Conservation (phyloP, 1,284 basidiomycete genomes). For the Cryptococcus sp. region DNA sequence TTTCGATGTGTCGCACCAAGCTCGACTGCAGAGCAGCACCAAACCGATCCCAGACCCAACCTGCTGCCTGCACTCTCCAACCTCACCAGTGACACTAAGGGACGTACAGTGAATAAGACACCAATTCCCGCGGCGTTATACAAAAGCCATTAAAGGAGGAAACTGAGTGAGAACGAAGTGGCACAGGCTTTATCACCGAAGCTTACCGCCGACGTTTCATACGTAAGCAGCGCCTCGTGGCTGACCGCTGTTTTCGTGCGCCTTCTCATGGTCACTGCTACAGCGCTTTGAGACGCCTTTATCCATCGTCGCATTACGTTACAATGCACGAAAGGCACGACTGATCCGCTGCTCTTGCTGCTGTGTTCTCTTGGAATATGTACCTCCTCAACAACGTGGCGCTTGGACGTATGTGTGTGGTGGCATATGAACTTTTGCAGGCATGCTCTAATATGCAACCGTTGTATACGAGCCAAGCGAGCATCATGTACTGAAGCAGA, state of each 20-base stretch:
- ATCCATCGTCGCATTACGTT: too few relatives aligned
- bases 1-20: neutral
- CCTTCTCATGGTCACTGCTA: neutral
- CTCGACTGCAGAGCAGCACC: neutral
- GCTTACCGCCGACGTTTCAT: conserved; percentile 11
- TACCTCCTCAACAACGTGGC: too few relatives aligned
- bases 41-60: neutral
- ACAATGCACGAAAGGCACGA: too few relatives aligned
- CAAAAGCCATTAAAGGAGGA: neutral
- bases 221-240: conserved; percentile 7
- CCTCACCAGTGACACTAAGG: neutral
- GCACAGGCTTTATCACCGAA: conserved; percentile 11
- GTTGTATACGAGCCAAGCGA: too few relatives aligned
- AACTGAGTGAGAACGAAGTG: neutral
- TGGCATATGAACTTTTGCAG: too few relatives aligned
- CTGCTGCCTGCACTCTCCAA: too few relatives aligned
- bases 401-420: too few relatives aligned
- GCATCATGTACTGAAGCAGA: too few relatives aligned
- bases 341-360: too few relatives aligned
- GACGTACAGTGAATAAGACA: neutral
- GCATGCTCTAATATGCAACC: too few relatives aligned
- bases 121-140: neutral
- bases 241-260: neutral
- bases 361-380: too few relatives aligned
- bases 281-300: neutral